Base-by-base conservation (phyloP, 2,329 filamentous ascomycete species). In the Colletotrichum sp. region DNA sequence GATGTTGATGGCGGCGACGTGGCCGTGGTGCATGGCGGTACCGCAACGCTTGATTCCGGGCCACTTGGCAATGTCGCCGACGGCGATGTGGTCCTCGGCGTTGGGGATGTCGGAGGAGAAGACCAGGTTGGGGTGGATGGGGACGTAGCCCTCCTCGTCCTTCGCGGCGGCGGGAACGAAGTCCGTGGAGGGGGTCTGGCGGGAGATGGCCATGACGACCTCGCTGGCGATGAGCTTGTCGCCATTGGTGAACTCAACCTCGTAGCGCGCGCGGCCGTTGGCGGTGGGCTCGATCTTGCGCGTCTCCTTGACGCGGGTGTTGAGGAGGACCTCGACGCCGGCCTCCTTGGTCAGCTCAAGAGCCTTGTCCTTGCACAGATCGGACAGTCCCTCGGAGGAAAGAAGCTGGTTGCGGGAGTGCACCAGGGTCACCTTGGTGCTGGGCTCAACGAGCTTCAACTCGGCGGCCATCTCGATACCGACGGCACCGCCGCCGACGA, bases 401-500 rank as follows among this genome's bases (percentile, higher is more conserved):
- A 96, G 88, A 2, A 96, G 89, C 80, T 91, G 91, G 30, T 90
- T 87, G 24, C 94, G 89, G 6, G 94, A 96, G 82, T 96, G 95
- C 6, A 95, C 90, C 2, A 97, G 89, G 1, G 92, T 94, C n/a
- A 96, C 92, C 55, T 90, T 89, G 70, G 92, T 86, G 13, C 89
- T 80, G 0, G 95, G 94, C 77, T 93, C 89, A 28, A 92, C 86
- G 62, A 90, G 83, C 84, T 96, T 96, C 70, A 96, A 87, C 85
- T 97, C 95, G 2, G 93, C 92, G 0, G 95, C 94, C 89, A 96
- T 95, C 82, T 96, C 95, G 71, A 96, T 92, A 10, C 95, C 95
- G 2, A 96, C 95, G 8, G 95, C 95, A 66, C 94, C 89, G 78
- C 95, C 95, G 21, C 95, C 94, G n/a, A 96, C 92, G 26, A 96